These are phyloP conservation scores for Mortierella sp. DNA, from an alignment of 371 early-diverging fungal genomes.

Conservation along the genomic window DNA sequence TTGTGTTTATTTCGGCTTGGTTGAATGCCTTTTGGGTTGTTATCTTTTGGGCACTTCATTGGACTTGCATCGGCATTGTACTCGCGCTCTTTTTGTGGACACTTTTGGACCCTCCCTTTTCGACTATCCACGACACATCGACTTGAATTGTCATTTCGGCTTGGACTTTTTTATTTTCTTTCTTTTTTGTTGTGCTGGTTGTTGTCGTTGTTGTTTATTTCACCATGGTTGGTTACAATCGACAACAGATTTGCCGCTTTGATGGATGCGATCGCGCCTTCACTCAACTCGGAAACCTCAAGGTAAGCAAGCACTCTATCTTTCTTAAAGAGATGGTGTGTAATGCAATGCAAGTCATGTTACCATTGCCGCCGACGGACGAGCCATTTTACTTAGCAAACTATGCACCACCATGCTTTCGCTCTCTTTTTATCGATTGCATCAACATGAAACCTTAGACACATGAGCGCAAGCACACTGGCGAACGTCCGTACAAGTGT, in stretches of 20 bases:
- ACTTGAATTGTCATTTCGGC: not conserved
- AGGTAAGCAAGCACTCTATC: conserved; percentile 43
- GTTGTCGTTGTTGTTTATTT: not conserved
- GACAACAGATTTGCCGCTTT: conserved; percentile 36
- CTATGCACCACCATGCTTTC: not conserved
- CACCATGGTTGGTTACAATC: not conserved
- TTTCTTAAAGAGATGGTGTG: not conserved
- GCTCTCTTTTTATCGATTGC: too few species aligned
- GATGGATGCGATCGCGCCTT: conserved; percentile 63
- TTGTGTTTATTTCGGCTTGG: conserved; percentile 11
- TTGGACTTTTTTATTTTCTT: not conserved
- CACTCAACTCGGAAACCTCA: conserved; percentile 72
- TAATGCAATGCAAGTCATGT: not conserved
- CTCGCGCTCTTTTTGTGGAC: not conserved
- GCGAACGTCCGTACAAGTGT: conserved; percentile 79
- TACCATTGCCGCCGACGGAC: not conserved
- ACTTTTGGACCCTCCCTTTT: not conserved
- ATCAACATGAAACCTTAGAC: conserved; percentile 58
- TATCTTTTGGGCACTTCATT: not conserved
- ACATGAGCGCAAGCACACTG: conserved; percentile 81
- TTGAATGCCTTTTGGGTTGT: not conserved
- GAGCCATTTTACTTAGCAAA: not conserved
- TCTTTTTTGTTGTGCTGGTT: not conserved
- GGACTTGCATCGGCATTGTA: not conserved
- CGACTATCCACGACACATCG: not conserved